Conservation (phyloP, 768 basidiomycete genomes). For the Pholiota microspora region DNA sequence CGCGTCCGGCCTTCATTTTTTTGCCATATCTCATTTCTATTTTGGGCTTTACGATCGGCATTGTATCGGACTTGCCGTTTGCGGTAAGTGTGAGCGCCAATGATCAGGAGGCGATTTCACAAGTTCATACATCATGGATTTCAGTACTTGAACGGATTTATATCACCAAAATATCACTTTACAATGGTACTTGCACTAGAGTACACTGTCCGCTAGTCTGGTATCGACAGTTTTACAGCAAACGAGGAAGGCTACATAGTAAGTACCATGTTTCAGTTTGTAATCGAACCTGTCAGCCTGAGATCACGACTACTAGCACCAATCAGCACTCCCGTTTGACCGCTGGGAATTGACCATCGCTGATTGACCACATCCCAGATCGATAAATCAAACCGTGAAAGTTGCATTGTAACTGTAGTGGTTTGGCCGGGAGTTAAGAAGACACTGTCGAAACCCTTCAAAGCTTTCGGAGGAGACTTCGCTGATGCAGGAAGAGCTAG, state of each 20-base stretch:
- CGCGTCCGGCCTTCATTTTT: background rate
- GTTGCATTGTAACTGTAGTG: constrained; percentile 41
- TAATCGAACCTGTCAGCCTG: constrained; percentile 39
- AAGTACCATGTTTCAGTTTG: constrained; percentile 28
- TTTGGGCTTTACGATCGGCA: constrained; percentile 5
- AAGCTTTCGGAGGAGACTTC: constrained; percentile 43
- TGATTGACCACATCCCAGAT: constrained; percentile 54
- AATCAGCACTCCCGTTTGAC: constrained; percentile 42
- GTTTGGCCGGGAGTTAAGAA: constrained; percentile 43
- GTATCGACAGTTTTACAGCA: no score
- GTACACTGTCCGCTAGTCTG: no score
- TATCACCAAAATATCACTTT: no score
- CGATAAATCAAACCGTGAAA: constrained; percentile 51
- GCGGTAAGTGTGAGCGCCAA: background rate
- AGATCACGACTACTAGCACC: constrained; percentile 53
- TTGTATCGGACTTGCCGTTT: constrained; percentile 4
- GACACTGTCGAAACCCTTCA: constrained; percentile 58
- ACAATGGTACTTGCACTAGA: no score
- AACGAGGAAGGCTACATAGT: no score
- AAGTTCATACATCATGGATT: background rate
- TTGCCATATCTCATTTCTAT: constrained; percentile 1
- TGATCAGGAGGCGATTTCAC: background rate
- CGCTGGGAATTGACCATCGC: constrained; percentile 53
- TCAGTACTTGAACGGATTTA: background rate
- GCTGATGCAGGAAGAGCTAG: constrained; percentile 47